Conservation (phyloP, 2,329 filamentous ascomycete genomes). For the Periconia sp. region DNA sequence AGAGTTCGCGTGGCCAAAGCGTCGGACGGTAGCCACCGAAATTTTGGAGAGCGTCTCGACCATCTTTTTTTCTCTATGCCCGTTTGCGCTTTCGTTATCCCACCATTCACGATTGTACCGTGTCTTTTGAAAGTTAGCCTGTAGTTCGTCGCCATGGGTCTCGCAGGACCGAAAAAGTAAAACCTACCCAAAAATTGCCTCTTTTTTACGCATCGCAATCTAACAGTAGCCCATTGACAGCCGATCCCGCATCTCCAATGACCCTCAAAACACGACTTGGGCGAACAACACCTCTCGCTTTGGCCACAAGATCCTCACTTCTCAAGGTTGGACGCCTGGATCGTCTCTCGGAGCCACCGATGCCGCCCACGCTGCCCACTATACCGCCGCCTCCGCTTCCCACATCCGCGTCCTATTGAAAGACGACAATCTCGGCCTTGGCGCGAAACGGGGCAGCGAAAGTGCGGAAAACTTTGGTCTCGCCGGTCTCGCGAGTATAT, state of each 20-base stretch:
- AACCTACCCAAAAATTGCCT: slow-evolving; percentile 10
- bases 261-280: slow-evolving; percentile 97
- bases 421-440: slow-evolving; percentile 88
- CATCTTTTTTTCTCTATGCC: background rate
- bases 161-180: slow-evolving; percentile 69
- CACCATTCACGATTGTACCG: background rate
- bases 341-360: slow-evolving; percentile 77
- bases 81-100: too few relatives aligned
- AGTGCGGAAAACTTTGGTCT: slow-evolving; percentile 75
- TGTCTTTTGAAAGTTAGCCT: too few relatives aligned
- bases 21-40: slow-evolving; percentile 27
- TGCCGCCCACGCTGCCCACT: slow-evolving; percentile 72
- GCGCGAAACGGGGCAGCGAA: slow-evolving; percentile 74
- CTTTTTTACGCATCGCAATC: background rate
- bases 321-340: slow-evolving; percentile 90
- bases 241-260: slow-evolving; percentile 74
- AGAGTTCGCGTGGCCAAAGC: slow-evolving; percentile 23
- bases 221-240: slow-evolving; percentile 38
- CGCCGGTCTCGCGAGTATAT: slow-evolving; percentile 80
- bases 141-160: slow-evolving; percentile 59
- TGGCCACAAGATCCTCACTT: slow-evolving; percentile 84
- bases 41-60: slow-evolving; percentile 16
- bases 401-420: slow-evolving; percentile 85
- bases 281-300: slow-evolving; percentile 78
- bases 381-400: slow-evolving; percentile 78